Evolutionary conservation across 2,329 filamentous ascomycete genomes (phyloP).

Genomic region (Calonectria crousiana): DNA sequence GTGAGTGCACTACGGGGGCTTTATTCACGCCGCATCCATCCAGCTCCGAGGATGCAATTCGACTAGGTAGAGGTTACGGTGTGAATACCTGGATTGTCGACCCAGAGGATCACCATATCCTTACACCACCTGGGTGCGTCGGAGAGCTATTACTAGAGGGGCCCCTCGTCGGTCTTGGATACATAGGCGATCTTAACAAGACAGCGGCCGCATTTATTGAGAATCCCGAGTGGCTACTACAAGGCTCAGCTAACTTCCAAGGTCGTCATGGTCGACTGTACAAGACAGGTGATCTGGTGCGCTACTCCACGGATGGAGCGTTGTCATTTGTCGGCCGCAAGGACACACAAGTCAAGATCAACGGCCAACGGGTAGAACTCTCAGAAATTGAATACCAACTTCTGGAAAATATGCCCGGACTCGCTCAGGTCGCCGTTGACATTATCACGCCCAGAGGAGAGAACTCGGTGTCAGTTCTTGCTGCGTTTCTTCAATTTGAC

Average conservation of each 20-base stretch:
- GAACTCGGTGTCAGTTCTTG: background rate
- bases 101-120: constrained; percentile 1
- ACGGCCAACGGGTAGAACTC: background rate
- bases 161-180: constrained; percentile 5
- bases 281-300: constrained; percentile 61
- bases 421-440: background rate
- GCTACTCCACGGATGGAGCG: constrained; percentile 54
- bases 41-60: background rate
- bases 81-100: constrained; percentile 21
- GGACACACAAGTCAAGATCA: constrained; percentile 48
- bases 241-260: background rate
- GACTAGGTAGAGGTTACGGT: constrained; percentile 12
- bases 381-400: background rate
- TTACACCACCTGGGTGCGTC: constrained; percentile 4
- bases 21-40: background rate
- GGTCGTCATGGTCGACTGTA: constrained; percentile 48
- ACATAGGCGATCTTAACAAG: background rate
- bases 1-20: constrained; percentile 11
- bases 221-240: constrained; percentile 3
- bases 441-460: background rate
- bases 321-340: constrained; percentile 63
- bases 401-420: background rate
- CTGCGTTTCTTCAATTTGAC: background rate
- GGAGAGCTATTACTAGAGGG: constrained; percentile 24
- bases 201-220: background rate